Percentiles rank a stretch among this genome's conserved stretches.
These are phyloP conservation scores for Theobroma grandiflorum DNA, from an alignment of 441 rosid genomes.

Conservation along the genomic window DNA sequence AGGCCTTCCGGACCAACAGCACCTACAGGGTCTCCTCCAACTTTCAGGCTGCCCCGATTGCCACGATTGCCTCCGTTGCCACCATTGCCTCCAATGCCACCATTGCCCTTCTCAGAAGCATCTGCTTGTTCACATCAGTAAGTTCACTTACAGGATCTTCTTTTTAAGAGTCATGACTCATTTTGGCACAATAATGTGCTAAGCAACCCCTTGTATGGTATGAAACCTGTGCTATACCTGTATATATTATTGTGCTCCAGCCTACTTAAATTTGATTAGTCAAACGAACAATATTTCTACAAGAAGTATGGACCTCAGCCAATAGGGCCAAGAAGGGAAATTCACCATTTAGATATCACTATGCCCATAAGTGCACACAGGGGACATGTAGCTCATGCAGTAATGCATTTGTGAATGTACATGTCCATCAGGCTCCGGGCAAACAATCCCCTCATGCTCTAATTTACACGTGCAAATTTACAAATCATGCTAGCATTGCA, in stretches of 20 bases:
- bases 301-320: background rate
- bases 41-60: slow-evolving; percentile 50
- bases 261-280: background rate
- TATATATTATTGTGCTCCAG: background rate
- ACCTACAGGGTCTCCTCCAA: slow-evolving; percentile 41
- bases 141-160: slow-evolving; percentile 36
- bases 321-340: background rate
- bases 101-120: slow-evolving; percentile 63
- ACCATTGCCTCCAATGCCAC: slow-evolving; percentile 59
- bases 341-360: background rate
- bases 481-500: background rate
- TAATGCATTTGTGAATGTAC: background rate
- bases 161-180: background rate
- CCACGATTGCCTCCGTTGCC: slow-evolving; percentile 41
- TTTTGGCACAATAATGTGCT: background rate
- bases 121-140: slow-evolving; percentile 86
- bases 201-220: background rate
- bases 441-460: background rate
- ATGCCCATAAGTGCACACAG: background rate
- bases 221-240: background rate
- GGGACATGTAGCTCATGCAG: background rate
- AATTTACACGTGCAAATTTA: background rate
- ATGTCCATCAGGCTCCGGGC: background rate
- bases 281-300: background rate
- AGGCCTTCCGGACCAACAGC: slow-evolving; percentile 35